Conservation (phyloP, 75 land plant species). For the Cupressus sempervirens region DNA sequence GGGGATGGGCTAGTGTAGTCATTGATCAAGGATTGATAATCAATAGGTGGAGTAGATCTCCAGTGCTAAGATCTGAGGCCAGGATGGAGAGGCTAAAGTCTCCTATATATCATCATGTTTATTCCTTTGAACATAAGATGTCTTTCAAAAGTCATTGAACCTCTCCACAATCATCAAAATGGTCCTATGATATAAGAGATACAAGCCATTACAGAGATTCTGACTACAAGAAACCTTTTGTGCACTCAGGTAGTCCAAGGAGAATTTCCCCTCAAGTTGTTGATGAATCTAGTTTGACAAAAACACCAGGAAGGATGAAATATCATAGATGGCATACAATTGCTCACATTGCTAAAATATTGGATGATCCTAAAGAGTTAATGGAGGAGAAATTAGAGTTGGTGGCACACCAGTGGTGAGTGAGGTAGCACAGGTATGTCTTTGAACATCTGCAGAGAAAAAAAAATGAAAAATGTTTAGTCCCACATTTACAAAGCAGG, state of each 20-base stretch:
- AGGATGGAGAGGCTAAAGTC: slow-evolving; percentile 30
- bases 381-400: too few relatives aligned
- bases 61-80: slow-evolving; percentile 27
- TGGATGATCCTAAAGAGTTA: too few relatives aligned
- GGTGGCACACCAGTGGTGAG: too few relatives aligned
- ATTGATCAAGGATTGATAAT: slow-evolving; percentile 10
- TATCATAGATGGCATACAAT: too few relatives aligned
- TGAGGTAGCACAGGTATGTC: too few relatives aligned
- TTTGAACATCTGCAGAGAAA: too few relatives aligned
- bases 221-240: slow-evolving; percentile 16
- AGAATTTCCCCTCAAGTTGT: slow-evolving; percentile 37
- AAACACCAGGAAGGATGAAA: slow-evolving; percentile 20
- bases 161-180: slow-evolving; percentile 49
- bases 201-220: slow-evolving; percentile 30
- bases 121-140: slow-evolving; percentile 28
- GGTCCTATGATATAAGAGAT: slow-evolving; percentile 46
- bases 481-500: too few relatives aligned
- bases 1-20: slow-evolving; percentile 21
- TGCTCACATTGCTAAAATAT: too few relatives aligned
- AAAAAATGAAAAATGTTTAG: too few relatives aligned
- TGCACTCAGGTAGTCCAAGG: slow-evolving; percentile 32
- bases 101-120: slow-evolving; percentile 18
- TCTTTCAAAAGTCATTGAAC: slow-evolving; percentile 39
- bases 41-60: slow-evolving; percentile 24
- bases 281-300: slow-evolving; percentile 33